These are phyloP conservation scores for Fragaria vesca DNA, from an alignment of 306 rosid species.

Conservation along the genomic window DNA sequence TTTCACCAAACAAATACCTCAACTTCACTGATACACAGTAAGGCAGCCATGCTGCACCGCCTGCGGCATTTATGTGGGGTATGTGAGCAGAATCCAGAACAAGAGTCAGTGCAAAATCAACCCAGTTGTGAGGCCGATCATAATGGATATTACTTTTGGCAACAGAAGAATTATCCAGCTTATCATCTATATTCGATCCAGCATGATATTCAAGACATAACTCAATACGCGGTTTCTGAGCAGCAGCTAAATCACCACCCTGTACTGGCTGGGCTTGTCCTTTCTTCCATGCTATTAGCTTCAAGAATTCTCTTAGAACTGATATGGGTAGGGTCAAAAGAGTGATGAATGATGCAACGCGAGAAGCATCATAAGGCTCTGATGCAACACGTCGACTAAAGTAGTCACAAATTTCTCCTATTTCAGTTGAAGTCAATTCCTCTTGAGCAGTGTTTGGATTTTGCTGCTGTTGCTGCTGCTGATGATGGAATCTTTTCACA, in stretches of 20 bases:
- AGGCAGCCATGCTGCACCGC: conserved; percentile 99
- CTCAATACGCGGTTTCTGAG: conserved; percentile 91
- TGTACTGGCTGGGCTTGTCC: conserved; percentile 70
- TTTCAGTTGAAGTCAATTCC: conserved; percentile 83
- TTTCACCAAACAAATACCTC: conserved; percentile 85
- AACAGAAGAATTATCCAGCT: conserved; percentile 53
- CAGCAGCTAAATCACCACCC: conserved; percentile 81
- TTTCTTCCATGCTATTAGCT: conserved; percentile 96
- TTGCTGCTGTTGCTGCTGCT: conserved; percentile 75
- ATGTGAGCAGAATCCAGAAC: conserved; percentile 95
- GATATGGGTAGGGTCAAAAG: conserved; percentile 95
- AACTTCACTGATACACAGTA: conserved; percentile 91
- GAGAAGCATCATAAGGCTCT: conserved; percentile 98
- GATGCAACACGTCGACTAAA: conserved; percentile 99
- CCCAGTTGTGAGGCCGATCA: conserved; percentile 77
- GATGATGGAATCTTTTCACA: conserved; percentile 97
- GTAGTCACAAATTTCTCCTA: conserved; percentile 93
- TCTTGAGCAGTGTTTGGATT: conserved; percentile 74
- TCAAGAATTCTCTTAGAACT: conserved; percentile 90
- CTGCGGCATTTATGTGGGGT: conserved; percentile 89
- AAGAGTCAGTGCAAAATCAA: conserved; percentile 91
- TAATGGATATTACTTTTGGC: conserved; percentile 94
- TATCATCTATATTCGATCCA: conserved; percentile 59
- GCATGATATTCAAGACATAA: conserved; percentile 96
- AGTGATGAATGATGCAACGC: conserved; percentile 97